phyloP scores from a whole-genome alignment of 2,329 filamentous ascomycete species.

The Hyphodiscus sp. region DNA sequence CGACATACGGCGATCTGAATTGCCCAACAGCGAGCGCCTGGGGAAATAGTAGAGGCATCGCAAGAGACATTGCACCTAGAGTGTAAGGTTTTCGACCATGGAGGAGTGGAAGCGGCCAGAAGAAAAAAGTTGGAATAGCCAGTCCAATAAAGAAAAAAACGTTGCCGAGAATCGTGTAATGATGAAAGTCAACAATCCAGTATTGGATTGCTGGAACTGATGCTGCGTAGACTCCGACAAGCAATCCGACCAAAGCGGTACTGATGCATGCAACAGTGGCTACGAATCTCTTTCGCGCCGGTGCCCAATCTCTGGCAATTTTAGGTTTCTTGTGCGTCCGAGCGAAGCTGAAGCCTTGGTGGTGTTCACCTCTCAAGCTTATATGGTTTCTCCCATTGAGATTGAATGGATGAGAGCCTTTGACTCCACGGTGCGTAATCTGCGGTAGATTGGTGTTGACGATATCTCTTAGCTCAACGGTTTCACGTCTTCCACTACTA shows the following conservation, averaged over 20 bases:
- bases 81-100: conserved; percentile 75
- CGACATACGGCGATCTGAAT: conserved; percentile 48
- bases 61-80: conserved; percentile 59
- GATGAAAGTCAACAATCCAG: conserved; percentile 62
- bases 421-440: conserved; percentile 9
- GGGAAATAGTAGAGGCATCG: conserved; percentile 68
- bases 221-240: conserved; percentile 71
- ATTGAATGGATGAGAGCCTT: conserved; percentile 25
- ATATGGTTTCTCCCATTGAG: conserved; percentile 47
- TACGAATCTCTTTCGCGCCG: conserved; percentile 58
- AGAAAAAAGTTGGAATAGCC: conserved; percentile 61
- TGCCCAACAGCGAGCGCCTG: conserved; percentile 61
- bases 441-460: conserved; percentile 15
- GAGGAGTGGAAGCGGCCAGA: conserved; percentile 68
- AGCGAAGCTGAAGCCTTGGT: conserved; percentile 44
- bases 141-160: conserved; percentile 66
- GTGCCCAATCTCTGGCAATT: conserved; percentile 67
- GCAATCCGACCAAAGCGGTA: conserved; percentile 62
- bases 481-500: not conserved
- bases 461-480: conserved; percentile 18
- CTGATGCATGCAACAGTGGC: conserved; percentile 66
- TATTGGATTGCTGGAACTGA: conserved; percentile 76
- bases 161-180: conserved; percentile 66
- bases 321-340: conserved; percentile 54
- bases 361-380: conserved; percentile 39